These are phyloP conservation scores for Prunus yedoensis DNA, from an alignment of 331 rosid species.

Conservation along the genomic window DNA sequence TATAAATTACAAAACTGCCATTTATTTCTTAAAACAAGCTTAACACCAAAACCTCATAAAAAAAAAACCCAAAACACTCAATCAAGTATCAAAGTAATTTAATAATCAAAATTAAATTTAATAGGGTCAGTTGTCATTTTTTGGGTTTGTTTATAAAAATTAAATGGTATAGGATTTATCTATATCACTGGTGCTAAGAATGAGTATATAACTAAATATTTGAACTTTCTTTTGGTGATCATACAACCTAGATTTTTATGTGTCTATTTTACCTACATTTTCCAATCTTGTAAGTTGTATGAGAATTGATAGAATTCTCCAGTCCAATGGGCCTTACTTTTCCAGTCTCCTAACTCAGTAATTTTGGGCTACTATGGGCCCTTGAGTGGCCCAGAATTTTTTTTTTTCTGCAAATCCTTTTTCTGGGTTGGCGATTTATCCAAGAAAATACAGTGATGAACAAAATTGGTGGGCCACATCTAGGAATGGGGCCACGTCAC, in stretches of 20 bases:
- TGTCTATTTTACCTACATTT: not conserved
- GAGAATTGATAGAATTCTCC: not conserved
- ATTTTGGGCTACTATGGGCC: not conserved
- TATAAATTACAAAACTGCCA: too few relatives aligned
- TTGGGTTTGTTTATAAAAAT: too few relatives aligned
- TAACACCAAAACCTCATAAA: too few relatives aligned
- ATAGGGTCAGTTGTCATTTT: too few relatives aligned
- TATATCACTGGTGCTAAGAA: too few relatives aligned
- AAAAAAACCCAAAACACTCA: too few relatives aligned
- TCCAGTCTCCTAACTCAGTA: not conserved
- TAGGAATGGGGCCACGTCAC: not conserved
- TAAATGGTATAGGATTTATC: too few relatives aligned
- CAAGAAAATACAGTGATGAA: not conserved
- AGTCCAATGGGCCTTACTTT: not conserved
- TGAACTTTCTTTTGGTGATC: not conserved
- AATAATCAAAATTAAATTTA: too few relatives aligned
- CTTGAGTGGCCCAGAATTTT: not conserved
- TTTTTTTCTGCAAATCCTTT: not conserved
- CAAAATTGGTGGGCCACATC: not conserved
- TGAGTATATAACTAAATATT: too few relatives aligned
- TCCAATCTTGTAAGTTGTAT: not conserved
- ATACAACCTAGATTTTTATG: not conserved
- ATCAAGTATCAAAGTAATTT: too few relatives aligned
- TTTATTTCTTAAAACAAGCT: too few relatives aligned
- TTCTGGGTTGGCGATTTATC: not conserved